These are phyloP conservation scores for Scheffersomyces cryptocercus DNA, from an alignment of 1,139 yeast species.

Conservation along the genomic window DNA sequence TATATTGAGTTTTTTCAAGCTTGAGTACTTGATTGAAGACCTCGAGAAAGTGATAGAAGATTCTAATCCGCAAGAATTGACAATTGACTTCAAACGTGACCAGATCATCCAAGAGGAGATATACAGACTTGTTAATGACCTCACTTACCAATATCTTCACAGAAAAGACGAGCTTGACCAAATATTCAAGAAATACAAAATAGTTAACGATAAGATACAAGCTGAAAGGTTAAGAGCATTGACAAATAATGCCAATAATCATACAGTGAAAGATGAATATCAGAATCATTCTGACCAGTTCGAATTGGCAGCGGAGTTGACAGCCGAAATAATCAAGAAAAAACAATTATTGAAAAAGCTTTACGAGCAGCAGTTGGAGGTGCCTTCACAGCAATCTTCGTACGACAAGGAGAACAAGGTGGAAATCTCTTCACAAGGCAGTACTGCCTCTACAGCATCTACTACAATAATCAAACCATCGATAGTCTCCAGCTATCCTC, in stretches of 20 bases:
- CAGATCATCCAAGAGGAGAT: slow-evolving; percentile 46
- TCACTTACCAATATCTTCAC: slow-evolving; percentile 38
- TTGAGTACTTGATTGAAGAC: slow-evolving; percentile 37
- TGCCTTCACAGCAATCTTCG: slow-evolving; percentile 17
- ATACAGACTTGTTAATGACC: slow-evolving; percentile 39
- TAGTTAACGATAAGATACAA: slow-evolving; percentile 14
- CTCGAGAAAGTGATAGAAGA: slow-evolving; percentile 15
- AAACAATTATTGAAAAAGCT: slow-evolving; percentile 18
- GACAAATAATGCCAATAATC: not conserved
- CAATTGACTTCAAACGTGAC: slow-evolving; percentile 29
- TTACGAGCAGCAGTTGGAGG: slow-evolving; percentile 23
- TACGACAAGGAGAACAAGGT: slow-evolving; percentile 3
- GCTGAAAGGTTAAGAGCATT: slow-evolving; percentile 7
- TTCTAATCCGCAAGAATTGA: slow-evolving; percentile 15
- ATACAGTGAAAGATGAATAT: slow-evolving; percentile 5
- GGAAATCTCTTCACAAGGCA: not conserved
- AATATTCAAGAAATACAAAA: slow-evolving; percentile 17
- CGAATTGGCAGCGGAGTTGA: slow-evolving; percentile 22
- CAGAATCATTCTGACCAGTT: slow-evolving; percentile 11
- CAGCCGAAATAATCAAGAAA: slow-evolving; percentile 24
- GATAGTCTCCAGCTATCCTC: slow-evolving; percentile 28
- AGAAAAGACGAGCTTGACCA: slow-evolving; percentile 32
- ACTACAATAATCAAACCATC: slow-evolving; percentile 8
- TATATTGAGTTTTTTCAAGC: slow-evolving; percentile 36
- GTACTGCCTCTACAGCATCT: not conserved